Evolutionary conservation across 2,329 filamentous ascomycete genomes (phyloP).

Genomic region (Thelonectria discophora): DNA sequence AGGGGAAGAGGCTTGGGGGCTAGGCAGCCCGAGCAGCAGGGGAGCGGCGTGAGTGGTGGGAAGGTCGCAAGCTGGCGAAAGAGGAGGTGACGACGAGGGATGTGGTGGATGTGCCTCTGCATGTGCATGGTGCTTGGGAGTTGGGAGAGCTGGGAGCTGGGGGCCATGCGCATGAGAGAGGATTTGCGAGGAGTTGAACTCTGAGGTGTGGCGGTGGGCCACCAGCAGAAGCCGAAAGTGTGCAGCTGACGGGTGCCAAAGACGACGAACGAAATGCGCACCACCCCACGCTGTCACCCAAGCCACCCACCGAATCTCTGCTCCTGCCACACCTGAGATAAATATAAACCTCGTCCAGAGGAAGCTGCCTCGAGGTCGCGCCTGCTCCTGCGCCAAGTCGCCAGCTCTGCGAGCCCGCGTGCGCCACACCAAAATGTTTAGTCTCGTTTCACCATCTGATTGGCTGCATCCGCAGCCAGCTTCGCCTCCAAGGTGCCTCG

Average conservation of each 20-base stretch:
- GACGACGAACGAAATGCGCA: neutral
- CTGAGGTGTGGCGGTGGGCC: neutral
- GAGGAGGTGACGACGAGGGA: neutral
- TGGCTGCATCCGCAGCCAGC: constrained; percentile 8
- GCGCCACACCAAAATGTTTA: constrained; percentile 9
- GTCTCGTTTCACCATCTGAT: constrained; percentile 6
- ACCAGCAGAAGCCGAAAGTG: too few relatives aligned
- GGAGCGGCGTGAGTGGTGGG: constrained; percentile 19
- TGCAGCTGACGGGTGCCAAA: neutral
- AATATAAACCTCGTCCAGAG: neutral
- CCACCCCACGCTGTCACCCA: too few relatives aligned
- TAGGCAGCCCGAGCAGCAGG: constrained; percentile 14
- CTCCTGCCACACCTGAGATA: neutral
- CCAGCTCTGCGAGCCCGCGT: neutral
- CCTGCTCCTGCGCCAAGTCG: neutral
- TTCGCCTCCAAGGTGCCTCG: constrained; percentile 5
- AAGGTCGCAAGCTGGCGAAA: constrained; percentile 1
- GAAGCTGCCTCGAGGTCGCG: neutral
- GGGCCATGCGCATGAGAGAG: too few relatives aligned
- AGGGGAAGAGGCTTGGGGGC: neutral
- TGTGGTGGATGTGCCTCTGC: neutral
- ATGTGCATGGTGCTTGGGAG: neutral
- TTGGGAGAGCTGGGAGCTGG: neutral
- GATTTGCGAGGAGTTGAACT: too few relatives aligned
- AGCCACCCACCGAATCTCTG: too few relatives aligned